phyloP scores from a whole-genome alignment of 164 flowering plant species.

The Buxus sempervirens region DNA sequence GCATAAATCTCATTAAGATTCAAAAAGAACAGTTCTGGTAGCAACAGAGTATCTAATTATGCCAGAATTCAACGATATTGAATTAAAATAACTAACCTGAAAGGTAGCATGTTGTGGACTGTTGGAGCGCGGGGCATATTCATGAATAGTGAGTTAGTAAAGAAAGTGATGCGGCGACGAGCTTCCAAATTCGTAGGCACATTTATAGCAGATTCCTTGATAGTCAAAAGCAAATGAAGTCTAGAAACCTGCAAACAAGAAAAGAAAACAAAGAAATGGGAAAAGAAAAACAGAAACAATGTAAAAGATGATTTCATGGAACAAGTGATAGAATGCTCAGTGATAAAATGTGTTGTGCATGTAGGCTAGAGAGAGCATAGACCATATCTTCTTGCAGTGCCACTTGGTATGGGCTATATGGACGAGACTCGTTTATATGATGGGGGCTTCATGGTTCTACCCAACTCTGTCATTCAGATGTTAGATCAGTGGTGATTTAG shows the following conservation, averaged over 20 bases:
- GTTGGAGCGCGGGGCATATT: conserved; percentile 89
- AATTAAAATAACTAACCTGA: conserved; percentile 56
- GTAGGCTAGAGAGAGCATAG: no score
- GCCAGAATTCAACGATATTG: background rate
- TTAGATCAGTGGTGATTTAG: no score
- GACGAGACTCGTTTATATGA: no score
- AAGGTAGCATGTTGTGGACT: conserved; percentile 94
- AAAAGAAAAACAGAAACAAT: background rate
- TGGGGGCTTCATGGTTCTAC: no score
- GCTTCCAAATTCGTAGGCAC: conserved; percentile 97
- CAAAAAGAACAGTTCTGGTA: background rate
- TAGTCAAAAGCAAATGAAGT: conserved; percentile 84
- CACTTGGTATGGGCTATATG: no score
- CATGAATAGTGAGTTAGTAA: conserved; percentile 95
- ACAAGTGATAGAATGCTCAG: background rate
- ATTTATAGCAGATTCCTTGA: conserved; percentile 94
- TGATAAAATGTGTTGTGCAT: no score
- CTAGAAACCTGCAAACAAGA: conserved; percentile 54
- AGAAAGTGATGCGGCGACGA: conserved; percentile 94
- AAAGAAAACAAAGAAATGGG: conserved; percentile 2
- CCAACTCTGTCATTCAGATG: no score
- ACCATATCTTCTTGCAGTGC: no score
- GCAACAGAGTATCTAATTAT: background rate
- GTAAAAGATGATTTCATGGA: background rate
- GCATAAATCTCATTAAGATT: no score